Percentiles rank a stretch among this genome's conserved stretches.
Evolutionary conservation across 495 filamentous ascomycete species (phyloP).

Genomic region (Thozetella sp.): DNA sequence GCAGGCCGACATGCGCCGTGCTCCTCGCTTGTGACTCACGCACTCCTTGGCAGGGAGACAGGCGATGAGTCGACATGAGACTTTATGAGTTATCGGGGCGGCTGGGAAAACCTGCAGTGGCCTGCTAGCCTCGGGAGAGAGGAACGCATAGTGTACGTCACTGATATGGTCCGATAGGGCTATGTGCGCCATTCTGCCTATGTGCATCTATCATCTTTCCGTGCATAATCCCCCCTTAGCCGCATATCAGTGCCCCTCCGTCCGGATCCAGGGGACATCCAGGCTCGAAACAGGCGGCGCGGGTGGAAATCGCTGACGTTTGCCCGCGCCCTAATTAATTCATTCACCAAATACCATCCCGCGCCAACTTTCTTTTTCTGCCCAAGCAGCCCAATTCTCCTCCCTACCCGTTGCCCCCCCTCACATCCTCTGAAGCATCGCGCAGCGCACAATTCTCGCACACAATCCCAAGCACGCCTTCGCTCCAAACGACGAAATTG

Average conservation of each 20-base stretch:
- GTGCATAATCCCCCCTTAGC: neutral
- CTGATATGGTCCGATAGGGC: too few relatives aligned
- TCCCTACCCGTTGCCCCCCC: too few relatives aligned
- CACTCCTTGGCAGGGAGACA: too few relatives aligned
- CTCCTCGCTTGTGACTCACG: neutral
- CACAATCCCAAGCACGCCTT: too few relatives aligned
- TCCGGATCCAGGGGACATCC: neutral
- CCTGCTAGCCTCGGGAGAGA: too few relatives aligned
- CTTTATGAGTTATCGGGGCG: too few relatives aligned
- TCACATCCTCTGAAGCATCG: too few relatives aligned
- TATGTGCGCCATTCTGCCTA: too few relatives aligned
- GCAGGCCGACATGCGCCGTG: neutral
- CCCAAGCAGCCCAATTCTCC: conserved; percentile 14
- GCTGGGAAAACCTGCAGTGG: too few relatives aligned
- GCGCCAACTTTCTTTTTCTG: conserved; percentile 14
- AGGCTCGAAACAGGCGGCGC: neutral
- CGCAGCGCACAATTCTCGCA: too few relatives aligned
- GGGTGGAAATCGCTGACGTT: neutral
- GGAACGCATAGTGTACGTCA: too few relatives aligned
- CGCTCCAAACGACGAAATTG: conserved; percentile 4
- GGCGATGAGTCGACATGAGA: neutral
- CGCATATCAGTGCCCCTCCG: conserved; percentile 1
- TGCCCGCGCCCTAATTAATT: conserved; percentile 13
- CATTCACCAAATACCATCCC: conserved; percentile 15
- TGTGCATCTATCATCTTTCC: too few relatives aligned